Percentiles rank a stretch among this genome's conserved stretches.
Conservation (phyloP, 257 asterid genomes). For the Solanum pimpinellifolium region DNA sequence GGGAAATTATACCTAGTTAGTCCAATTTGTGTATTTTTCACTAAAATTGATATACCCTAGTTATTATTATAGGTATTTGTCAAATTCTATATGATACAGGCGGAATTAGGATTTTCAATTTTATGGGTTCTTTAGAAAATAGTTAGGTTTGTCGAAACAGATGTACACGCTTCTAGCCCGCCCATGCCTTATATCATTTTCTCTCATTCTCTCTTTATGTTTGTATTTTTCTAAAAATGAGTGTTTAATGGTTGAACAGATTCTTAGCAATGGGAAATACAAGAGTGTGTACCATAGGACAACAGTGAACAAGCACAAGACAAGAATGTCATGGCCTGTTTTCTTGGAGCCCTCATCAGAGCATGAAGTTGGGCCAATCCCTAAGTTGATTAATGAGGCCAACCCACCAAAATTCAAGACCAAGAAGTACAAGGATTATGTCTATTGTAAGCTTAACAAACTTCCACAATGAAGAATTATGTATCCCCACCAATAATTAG, state of each 20-base stretch:
- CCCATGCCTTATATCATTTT: neutral
- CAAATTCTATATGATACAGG: too few relatives aligned
- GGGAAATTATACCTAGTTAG: too few relatives aligned
- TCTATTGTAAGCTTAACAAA: constrained; percentile 67
- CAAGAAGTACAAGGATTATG: constrained; percentile 58
- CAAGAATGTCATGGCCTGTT: constrained; percentile 84
- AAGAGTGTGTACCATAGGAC: constrained; percentile 54
- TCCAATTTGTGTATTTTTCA: too few relatives aligned
- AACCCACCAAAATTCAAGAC: constrained; percentile 48
- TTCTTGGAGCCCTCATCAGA: constrained; percentile 68
- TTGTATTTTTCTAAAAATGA: neutral
- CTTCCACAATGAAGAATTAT: constrained; percentile 42
- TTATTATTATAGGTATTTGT: neutral
- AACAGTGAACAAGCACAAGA: constrained; percentile 47
- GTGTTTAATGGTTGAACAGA: constrained; percentile 12
- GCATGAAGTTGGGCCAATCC: constrained; percentile 45
- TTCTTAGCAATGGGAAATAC: constrained; percentile 63
- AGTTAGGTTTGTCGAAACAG: neutral
- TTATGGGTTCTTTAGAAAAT: neutral
- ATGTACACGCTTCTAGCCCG: neutral
- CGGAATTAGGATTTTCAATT: neutral
- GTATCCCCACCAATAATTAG: neutral
- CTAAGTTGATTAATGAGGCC: constrained; percentile 29
- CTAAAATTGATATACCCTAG: neutral
- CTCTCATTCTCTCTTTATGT: neutral